These are phyloP conservation scores for Cercospora sojina DNA, from an alignment of 2,329 filamentous ascomycete species.

Conservation along the genomic window DNA sequence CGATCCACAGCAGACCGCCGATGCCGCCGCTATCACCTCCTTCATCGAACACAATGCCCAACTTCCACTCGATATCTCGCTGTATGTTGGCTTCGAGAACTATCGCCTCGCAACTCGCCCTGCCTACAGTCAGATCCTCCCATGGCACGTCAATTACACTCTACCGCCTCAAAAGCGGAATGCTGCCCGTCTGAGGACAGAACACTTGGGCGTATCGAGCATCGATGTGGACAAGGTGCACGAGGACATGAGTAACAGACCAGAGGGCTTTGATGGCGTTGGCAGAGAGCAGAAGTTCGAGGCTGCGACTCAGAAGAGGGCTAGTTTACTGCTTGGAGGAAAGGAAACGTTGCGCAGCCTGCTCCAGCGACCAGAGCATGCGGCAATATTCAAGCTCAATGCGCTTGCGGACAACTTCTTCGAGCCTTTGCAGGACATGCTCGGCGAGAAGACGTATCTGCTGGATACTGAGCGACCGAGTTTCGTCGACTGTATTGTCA, in stretches of 20 bases:
- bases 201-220: slow-evolving; percentile 49
- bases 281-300: slow-evolving; percentile 35
- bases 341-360: slow-evolving; percentile 61
- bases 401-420: slow-evolving; percentile 70
- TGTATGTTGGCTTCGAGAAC: slow-evolving; percentile 88
- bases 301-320: slow-evolving; percentile 37
- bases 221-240: slow-evolving; percentile 47
- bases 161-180: slow-evolving; percentile 72
- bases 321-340: slow-evolving; percentile 53
- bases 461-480: slow-evolving; percentile 55
- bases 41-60: slow-evolving; percentile 75
- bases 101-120: slow-evolving; percentile 76
- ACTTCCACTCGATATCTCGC: slow-evolving; percentile 76
- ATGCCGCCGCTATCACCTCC: slow-evolving; percentile 42
- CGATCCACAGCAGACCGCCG: slow-evolving; percentile 30
- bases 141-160: slow-evolving; percentile 86
- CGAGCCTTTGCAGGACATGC: slow-evolving; percentile 65
- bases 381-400: slow-evolving; percentile 72
- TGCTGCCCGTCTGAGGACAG: slow-evolving; percentile 66
- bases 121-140: slow-evolving; percentile 74
- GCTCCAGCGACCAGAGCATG: slow-evolving; percentile 66
- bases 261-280: slow-evolving; percentile 33
- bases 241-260: slow-evolving; percentile 39
- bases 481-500: slow-evolving; percentile 73
- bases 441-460: slow-evolving; percentile 56